Conservation (phyloP, 148 eudicot species). For the Fagopyrum homotropicum region DNA sequence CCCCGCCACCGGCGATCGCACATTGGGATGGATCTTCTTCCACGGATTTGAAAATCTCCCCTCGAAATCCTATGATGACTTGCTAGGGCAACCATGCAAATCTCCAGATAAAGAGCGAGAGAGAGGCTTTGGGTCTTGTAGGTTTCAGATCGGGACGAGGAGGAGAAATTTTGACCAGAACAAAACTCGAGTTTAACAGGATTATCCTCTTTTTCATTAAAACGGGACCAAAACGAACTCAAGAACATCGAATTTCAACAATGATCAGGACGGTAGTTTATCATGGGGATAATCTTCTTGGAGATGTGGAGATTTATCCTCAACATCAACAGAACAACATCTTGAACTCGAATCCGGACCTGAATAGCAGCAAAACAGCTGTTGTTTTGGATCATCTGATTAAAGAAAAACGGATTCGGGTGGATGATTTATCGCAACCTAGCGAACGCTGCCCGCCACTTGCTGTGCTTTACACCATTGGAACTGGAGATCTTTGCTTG, state of each 20-base stretch:
- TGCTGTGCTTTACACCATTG: constrained; percentile 71
- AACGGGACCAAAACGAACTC: constrained; percentile 4
- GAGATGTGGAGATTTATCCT: constrained; percentile 65
- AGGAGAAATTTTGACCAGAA: constrained; percentile 6
- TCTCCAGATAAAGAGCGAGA: neutral
- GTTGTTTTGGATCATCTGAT: constrained; percentile 24
- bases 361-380: constrained; percentile 18
- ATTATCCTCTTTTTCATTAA: constrained; percentile 1
- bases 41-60: neutral
- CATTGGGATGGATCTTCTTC: neutral
- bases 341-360: constrained; percentile 10
- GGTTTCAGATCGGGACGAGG: constrained; percentile 9
- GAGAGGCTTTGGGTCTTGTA: constrained; percentile 2
- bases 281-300: constrained; percentile 69
- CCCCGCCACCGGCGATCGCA: neutral
- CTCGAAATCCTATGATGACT: neutral
- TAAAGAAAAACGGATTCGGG: constrained; percentile 47
- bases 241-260: constrained; percentile 4
- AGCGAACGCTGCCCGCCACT: constrained; percentile 96
- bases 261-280: constrained; percentile 54
- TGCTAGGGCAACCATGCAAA: neutral
- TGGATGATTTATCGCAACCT: constrained; percentile 49
- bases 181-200: constrained; percentile 6
- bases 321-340: constrained; percentile 27
- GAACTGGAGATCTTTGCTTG: constrained; percentile 53